Percentiles rank a stretch among this genome's conserved stretches.
Conservation (phyloP, 2,329 filamentous ascomycete genomes). For the Talaromyces sp. region DNA sequence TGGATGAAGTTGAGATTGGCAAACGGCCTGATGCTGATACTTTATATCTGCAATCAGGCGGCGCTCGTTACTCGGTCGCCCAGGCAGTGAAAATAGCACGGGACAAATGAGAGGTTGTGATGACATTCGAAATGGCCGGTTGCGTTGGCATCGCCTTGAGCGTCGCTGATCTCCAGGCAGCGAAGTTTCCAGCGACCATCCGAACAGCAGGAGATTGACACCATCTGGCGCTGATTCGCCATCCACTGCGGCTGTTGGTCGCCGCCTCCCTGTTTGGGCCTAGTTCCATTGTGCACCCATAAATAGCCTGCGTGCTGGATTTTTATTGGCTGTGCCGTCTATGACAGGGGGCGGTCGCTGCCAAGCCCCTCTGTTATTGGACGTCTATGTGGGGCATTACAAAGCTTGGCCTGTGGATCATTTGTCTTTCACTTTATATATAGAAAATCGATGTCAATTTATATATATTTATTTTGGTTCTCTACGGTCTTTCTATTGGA, state of each 20-base stretch:
- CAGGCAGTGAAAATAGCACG: neutral
- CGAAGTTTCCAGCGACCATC: neutral
- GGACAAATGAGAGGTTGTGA: neutral
- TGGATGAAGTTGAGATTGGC: neutral
- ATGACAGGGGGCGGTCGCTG: neutral
- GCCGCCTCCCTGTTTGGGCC: neutral
- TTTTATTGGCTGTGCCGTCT: neutral
- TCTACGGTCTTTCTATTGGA: too few species aligned
- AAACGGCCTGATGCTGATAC: neutral
- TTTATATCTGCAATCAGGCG: neutral
- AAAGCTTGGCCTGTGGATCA: neutral
- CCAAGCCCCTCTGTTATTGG: neutral
- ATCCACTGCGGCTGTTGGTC: neutral
- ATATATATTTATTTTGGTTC: too few species aligned
- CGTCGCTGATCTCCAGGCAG: neutral
- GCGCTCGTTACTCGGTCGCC: neutral
- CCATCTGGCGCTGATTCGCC: too few species aligned
- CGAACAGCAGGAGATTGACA: neutral
- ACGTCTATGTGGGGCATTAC: neutral
- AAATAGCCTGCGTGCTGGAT: neutral
- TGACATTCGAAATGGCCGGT: too few species aligned
- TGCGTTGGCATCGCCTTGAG: neutral
- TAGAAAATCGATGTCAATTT: too few species aligned
- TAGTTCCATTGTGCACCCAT: neutral
- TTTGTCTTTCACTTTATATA: too few species aligned